A percentile compares a stretch with the other conserved stretches of the same genome.
phyloP scores from a whole-genome alignment of 805 yeast species.

The Wickerhamomyces rabaulensis region DNA sequence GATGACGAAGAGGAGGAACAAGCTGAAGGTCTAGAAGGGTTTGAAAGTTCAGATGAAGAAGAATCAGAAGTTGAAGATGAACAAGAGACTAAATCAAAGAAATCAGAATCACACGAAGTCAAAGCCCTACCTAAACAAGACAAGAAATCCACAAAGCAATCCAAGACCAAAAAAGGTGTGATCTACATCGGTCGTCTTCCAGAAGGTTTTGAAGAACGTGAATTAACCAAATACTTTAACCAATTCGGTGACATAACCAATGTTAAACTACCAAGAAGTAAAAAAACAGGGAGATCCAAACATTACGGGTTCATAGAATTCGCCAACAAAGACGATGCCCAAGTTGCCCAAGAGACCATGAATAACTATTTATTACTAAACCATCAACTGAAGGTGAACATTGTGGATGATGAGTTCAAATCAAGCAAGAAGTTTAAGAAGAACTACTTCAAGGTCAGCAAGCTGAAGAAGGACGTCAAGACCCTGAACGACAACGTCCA shows the following conservation, averaged over 20 bases:
- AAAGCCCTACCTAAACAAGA: slow-evolving; percentile 19
- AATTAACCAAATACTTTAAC: slow-evolving; percentile 67
- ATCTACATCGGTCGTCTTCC: slow-evolving; percentile 91
- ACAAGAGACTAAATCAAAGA: slow-evolving; percentile 17
- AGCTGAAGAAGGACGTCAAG: slow-evolving; percentile 26
- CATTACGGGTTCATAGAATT: slow-evolving; percentile 92
- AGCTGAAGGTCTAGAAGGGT: slow-evolving; percentile 9
- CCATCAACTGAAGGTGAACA: slow-evolving; percentile 72
- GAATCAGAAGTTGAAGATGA: slow-evolving; percentile 19
- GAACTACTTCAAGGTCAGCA: slow-evolving; percentile 27
- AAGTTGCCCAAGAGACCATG: slow-evolving; percentile 92
- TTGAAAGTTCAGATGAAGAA: slow-evolving; percentile 17
- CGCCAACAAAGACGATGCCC: slow-evolving; percentile 66
- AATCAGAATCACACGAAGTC: slow-evolving; percentile 15
- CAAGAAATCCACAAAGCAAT: slow-evolving; percentile 17
- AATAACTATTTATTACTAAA: slow-evolving; percentile 87
- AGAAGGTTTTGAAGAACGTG: slow-evolving; percentile 82
- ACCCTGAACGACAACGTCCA: slow-evolving; percentile 28
- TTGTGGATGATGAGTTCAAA: slow-evolving; percentile 43
- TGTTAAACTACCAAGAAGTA: slow-evolving; percentile 80
- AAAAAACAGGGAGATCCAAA: slow-evolving; percentile 83
- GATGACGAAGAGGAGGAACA: slow-evolving; percentile 7
- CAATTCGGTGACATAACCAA: slow-evolving; percentile 87
- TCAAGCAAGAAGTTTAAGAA: slow-evolving; percentile 31
- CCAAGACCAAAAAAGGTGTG: slow-evolving; percentile 47